phyloP scores from a whole-genome alignment of 176 grass and related monocot species.

The Musa schizocarpa region DNA sequence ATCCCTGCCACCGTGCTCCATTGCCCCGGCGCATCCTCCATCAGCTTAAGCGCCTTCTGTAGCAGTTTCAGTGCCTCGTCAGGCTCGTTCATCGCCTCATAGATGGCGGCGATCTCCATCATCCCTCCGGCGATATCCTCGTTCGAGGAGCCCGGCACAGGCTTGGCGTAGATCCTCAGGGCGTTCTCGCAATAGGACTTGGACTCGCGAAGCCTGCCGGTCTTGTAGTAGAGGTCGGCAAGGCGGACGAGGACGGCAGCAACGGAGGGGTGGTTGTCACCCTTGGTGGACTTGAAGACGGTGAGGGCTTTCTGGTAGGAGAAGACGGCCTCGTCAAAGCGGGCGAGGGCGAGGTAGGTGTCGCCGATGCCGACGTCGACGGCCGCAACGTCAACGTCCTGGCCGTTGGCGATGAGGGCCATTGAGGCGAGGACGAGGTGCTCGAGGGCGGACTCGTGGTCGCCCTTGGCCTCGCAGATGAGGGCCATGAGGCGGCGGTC shows the following conservation, averaged over 20 bases:
- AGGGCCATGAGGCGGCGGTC: conserved; percentile 92
- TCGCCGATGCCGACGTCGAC: conserved; percentile 79
- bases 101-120: conserved; percentile 90
- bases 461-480: conserved; percentile 85
- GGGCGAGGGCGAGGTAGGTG: conserved; percentile 75
- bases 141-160: conserved; percentile 53
- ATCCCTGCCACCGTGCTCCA: conserved; percentile 94
- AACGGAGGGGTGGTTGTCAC: conserved; percentile 66
- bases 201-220: conserved; percentile 69
- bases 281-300: conserved; percentile 68
- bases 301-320: conserved; percentile 96
- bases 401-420: conserved; percentile 77
- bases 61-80: conserved; percentile 88
- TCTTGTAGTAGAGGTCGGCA: conserved; percentile 77
- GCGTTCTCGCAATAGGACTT: conserved; percentile 95
- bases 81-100: conserved; percentile 69
- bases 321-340: conserved; percentile 96
- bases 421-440: conserved; percentile 97
- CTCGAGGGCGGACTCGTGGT: conserved; percentile 77
- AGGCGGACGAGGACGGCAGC: conserved; percentile 83
- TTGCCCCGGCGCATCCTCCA: conserved; percentile 66
- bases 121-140: conserved; percentile 81
- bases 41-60: conserved; percentile 67
- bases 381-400: conserved; percentile 69
- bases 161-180: conserved; percentile 60